phyloP scores from a whole-genome alignment of 2,329 filamentous ascomycete species.

The Cryphonectria radicalis region DNA sequence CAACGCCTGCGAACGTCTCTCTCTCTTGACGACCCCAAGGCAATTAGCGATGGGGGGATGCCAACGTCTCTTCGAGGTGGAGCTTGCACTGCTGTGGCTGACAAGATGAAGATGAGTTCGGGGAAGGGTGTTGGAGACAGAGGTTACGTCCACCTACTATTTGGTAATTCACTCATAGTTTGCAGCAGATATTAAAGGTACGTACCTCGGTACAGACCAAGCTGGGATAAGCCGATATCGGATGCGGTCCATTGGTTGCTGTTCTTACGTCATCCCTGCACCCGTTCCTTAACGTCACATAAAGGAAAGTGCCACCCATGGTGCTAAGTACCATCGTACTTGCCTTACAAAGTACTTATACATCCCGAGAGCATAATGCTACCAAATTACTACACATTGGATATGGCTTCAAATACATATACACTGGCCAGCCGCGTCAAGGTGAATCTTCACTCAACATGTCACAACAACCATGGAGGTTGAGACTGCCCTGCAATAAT shows the following conservation, averaged over 20 bases:
- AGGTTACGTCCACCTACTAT: background rate
- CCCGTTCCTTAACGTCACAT: conserved; percentile 9
- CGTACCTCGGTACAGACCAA: background rate
- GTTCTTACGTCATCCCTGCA: conserved; percentile 25
- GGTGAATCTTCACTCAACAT: conserved; percentile 26
- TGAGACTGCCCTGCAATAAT: background rate
- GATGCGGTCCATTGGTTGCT: background rate
- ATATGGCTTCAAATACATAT: conserved; percentile 25
- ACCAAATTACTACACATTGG: background rate
- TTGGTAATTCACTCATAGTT: background rate
- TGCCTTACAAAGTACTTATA: no score
- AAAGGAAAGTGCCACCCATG: background rate
- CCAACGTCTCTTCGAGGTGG: background rate
- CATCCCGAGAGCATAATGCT: background rate
- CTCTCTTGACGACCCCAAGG: background rate
- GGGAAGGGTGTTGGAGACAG: background rate
- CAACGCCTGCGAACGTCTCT: background rate
- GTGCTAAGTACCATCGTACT: background rate
- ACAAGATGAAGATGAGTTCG: background rate
- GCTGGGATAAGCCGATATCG: conserved; percentile 23
- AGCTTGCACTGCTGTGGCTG: background rate
- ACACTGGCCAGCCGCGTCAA: conserved; percentile 28
- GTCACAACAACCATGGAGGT: background rate
- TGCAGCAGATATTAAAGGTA: background rate
- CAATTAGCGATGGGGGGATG: background rate